Conservation (phyloP, 495 filamentous ascomycete genomes). For the Pyronema omphalodes region DNA sequence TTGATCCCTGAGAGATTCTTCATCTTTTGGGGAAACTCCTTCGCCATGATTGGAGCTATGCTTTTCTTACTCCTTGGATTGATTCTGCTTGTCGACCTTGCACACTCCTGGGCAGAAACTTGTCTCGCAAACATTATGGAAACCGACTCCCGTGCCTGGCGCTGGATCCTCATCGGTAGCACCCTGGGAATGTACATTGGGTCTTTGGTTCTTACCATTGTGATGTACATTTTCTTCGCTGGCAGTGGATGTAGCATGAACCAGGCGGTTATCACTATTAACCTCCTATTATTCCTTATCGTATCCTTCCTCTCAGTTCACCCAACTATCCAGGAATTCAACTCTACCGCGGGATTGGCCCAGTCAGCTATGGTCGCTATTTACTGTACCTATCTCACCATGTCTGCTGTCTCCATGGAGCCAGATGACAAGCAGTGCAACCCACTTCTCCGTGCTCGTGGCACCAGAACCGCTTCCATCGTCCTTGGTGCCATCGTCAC, state of each 20-base stretch:
- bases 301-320: conserved; percentile 77
- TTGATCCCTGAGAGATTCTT: conserved; percentile 93
- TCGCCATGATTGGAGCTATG: conserved; percentile 74
- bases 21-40: conserved; percentile 86
- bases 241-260: conserved; percentile 75
- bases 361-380: conserved; percentile 94
- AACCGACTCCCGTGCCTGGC: conserved; percentile 67
- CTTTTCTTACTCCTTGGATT: conserved; percentile 85
- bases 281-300: conserved; percentile 64
- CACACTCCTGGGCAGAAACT: conserved; percentile 94
- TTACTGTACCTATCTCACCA: conserved; percentile 96
- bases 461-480: conserved; percentile 75
- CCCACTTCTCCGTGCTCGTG: conserved; percentile 70
- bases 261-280: conserved; percentile 60
- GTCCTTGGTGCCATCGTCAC: conserved; percentile 86
- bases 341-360: conserved; percentile 79
- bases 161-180: conserved; percentile 70
- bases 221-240: conserved; percentile 97
- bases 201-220: conserved; percentile 76
- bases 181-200: conserved; percentile 86
- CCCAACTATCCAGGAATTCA: conserved; percentile 75
- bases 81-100: conserved; percentile 83
- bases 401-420: conserved; percentile 97
- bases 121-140: conserved; percentile 87
- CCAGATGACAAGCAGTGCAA: conserved; percentile 92